Conservation (phyloP, 2,329 filamentous ascomycete genomes). For the Botrytis porri region DNA sequence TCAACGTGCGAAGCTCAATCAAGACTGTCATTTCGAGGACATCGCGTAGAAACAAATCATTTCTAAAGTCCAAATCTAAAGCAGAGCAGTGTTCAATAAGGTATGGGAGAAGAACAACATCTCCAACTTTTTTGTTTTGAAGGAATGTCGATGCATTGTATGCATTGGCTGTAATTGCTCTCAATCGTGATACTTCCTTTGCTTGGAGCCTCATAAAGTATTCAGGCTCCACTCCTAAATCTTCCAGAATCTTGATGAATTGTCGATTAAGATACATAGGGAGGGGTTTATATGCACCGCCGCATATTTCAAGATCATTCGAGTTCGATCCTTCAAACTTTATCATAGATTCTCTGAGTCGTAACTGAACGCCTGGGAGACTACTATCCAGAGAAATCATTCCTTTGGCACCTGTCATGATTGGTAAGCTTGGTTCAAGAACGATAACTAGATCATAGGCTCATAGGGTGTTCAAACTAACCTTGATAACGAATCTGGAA, state of each 20-base stretch:
- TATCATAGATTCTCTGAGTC: conserved; percentile 70
- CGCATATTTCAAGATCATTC: conserved; percentile 67
- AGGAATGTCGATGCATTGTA: conserved; percentile 66
- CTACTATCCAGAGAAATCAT: conserved; percentile 69
- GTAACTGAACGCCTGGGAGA: conserved; percentile 56
- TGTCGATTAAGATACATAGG: conserved; percentile 73
- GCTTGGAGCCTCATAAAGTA: conserved; percentile 66
- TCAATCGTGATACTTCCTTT: conserved; percentile 58
- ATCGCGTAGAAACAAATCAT: conserved; percentile 67
- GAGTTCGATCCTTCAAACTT: conserved; percentile 64
- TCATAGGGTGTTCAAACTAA: conserved; percentile 28
- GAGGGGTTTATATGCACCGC: conserved; percentile 63
- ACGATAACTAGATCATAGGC: background rate
- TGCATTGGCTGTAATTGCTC: conserved; percentile 54
- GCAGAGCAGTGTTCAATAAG: conserved; percentile 59
- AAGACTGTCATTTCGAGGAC: conserved; percentile 69
- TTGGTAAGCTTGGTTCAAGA: background rate
- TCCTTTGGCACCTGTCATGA: conserved; percentile 61
- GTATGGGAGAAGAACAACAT: conserved; percentile 56
- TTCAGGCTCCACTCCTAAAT: conserved; percentile 57
- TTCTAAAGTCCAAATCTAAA: conserved; percentile 61
- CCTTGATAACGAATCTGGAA: conserved; percentile 73
- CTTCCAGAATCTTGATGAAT: conserved; percentile 82
- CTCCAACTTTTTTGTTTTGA: conserved; percentile 58
- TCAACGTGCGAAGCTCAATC: conserved; percentile 69